Evolutionary conservation across 305 asterid genomes (phyloP).

Genomic region (Salvia sclarea): DNA sequence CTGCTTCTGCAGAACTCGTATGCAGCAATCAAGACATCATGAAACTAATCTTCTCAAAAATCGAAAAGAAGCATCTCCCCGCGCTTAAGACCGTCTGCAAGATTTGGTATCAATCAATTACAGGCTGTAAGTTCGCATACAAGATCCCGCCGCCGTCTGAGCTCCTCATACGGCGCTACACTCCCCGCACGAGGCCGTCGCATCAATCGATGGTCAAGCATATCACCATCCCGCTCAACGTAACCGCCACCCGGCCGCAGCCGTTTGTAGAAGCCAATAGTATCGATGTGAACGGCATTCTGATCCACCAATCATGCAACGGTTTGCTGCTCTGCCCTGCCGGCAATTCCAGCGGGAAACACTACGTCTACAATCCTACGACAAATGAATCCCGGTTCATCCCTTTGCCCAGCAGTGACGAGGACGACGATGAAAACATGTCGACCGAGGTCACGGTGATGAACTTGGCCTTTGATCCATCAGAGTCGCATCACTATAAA

Average conservation of each 20-base stretch:
- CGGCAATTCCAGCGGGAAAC: not conserved
- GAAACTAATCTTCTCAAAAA: not conserved
- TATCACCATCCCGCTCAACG: not conserved
- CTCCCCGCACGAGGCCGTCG: not conserved
- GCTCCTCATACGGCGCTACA: not conserved
- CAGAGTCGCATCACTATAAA: not conserved
- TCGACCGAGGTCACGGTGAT: not conserved
- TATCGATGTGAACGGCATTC: not conserved
- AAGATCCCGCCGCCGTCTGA: not conserved
- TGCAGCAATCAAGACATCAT: not conserved
- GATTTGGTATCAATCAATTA: not conserved
- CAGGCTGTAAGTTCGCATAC: not conserved
- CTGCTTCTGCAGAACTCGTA: constrained; percentile 5
- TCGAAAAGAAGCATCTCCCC: not conserved
- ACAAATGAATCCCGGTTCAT: not conserved
- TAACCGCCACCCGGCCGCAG: not conserved
- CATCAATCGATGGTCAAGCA: not conserved
- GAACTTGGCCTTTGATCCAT: not conserved
- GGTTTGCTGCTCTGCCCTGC: not conserved
- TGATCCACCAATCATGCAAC: not conserved
- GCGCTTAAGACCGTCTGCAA: not conserved
- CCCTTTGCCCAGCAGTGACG: not conserved
- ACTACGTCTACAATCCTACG: not conserved
- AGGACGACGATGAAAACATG: not conserved
- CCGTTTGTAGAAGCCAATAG: too few species aligned